Evolutionary conservation across 176 grass and related monocot species (phyloP).

Genomic region (Panicum miliaceum): DNA sequence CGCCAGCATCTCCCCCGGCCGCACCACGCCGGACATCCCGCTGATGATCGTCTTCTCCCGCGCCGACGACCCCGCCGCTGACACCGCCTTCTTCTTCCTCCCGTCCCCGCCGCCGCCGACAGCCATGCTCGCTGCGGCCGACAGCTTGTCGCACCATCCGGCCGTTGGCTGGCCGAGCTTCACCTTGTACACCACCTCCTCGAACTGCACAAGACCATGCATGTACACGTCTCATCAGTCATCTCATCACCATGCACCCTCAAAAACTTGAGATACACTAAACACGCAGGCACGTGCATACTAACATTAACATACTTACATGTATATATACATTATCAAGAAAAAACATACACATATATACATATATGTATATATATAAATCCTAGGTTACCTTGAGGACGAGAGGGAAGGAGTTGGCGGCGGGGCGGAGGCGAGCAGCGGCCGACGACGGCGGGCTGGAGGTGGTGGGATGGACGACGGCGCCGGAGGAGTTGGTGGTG

Average conservation of each 20-base stretch:
- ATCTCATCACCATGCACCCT: background rate
- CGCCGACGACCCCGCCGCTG: background rate
- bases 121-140: background rate
- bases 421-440: slow-evolving; percentile 30
- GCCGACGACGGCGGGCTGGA: slow-evolving; percentile 53
- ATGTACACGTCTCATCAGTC: slow-evolving; percentile 38
- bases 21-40: slow-evolving; percentile 84
- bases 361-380: background rate
- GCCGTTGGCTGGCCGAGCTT: slow-evolving; percentile 46
- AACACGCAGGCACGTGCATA: slow-evolving; percentile 18
- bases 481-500: slow-evolving; percentile 43
- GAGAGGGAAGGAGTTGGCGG: slow-evolving; percentile 63
- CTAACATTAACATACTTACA: background rate
- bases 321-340: background rate
- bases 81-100: background rate
- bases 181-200: slow-evolving; percentile 87
- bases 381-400: slow-evolving; percentile 65
- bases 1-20: slow-evolving; percentile 93
- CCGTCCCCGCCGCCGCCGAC: background rate
- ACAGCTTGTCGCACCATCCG: slow-evolving; percentile 42
- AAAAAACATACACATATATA: background rate
- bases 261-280: background rate
- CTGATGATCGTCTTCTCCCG: slow-evolving; percentile 87
- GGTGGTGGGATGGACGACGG: slow-evolving; percentile 58
- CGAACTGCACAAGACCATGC: slow-evolving; percentile 59